phyloP scores from a whole-genome alignment of 78 protist genomes.

The Parvularia atlantis region DNA sequence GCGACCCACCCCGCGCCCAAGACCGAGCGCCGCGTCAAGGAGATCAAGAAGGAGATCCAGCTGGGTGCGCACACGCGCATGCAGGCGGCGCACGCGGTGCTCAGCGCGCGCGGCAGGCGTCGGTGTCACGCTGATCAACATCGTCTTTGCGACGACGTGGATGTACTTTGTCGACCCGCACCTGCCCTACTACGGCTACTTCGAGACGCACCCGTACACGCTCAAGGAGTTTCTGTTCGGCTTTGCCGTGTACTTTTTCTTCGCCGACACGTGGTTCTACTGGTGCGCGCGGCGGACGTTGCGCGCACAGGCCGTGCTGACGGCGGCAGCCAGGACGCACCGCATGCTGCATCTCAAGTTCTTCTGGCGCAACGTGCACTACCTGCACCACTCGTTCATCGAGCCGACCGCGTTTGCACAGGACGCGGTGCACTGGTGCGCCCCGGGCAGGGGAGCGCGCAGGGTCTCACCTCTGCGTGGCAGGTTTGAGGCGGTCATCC shows the following conservation, averaged over 20 bases:
- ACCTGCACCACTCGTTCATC: constrained; percentile 6
- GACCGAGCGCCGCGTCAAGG: background rate
- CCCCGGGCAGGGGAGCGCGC: too few relatives aligned
- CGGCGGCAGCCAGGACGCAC: background rate
- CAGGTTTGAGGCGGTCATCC: too few relatives aligned
- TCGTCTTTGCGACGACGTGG: background rate
- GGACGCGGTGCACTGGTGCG: constrained; percentile 12
- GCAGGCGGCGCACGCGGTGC: too few relatives aligned
- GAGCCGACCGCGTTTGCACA: constrained; percentile 12
- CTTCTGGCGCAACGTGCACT: background rate
- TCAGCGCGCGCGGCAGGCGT: too few relatives aligned
- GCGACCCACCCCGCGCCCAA: background rate
- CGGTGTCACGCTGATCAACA: background rate
- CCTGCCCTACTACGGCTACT: background rate
- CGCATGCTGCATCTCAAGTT: constrained; percentile 7
- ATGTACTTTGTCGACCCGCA: background rate
- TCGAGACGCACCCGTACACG: background rate
- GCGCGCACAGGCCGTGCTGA: background rate
- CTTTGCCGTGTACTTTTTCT: background rate
- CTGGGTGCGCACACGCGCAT: too few relatives aligned
- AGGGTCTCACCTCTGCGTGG: too few relatives aligned
- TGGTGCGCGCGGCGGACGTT: background rate
- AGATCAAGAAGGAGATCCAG: background rate
- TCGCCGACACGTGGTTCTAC: background rate
- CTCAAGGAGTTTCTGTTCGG: background rate